Evolutionary conservation across 2,329 filamentous ascomycete genomes (phyloP).

Genomic region (Hypoxylon sp.): DNA sequence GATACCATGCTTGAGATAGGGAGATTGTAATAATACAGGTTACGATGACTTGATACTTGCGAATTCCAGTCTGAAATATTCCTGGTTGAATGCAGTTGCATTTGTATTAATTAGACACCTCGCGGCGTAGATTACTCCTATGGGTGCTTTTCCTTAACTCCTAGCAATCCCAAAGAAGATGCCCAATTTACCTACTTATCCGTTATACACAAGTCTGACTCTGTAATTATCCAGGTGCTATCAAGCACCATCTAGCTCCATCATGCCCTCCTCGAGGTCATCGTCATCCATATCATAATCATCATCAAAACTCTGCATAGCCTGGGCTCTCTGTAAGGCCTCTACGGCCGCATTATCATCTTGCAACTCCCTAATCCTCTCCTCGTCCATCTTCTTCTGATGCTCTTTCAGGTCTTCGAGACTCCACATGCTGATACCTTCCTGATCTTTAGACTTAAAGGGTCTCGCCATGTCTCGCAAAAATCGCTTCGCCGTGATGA

Average conservation of each 20-base stretch:
- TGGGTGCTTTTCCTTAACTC: constrained; percentile 2
- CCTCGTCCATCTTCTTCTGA: constrained; percentile 80
- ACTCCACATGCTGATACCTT: constrained; percentile 95
- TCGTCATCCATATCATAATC: constrained; percentile 68
- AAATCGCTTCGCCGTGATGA: constrained; percentile 90
- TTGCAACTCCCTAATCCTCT: constrained; percentile 75
- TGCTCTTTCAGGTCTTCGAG: constrained; percentile 82
- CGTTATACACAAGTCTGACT: constrained; percentile 3
- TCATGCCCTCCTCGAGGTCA: constrained; percentile 68
- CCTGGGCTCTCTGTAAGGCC: constrained; percentile 50
- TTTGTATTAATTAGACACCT: constrained; percentile 18
- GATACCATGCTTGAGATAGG: constrained; percentile 3
- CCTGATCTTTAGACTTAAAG: constrained; percentile 85
- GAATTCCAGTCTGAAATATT: no score
- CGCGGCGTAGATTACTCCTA: neutral
- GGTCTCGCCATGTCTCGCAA: constrained; percentile 92
- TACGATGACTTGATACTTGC: constrained; percentile 3
- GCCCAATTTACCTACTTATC: neutral
- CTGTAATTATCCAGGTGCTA: neutral
- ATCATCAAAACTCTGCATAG: constrained; percentile 52
- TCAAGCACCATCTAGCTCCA: constrained; percentile 59
- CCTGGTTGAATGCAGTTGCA: neutral
- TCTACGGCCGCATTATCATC: constrained; percentile 58
- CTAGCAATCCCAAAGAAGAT: neutral
- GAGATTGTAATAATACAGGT: constrained; percentile 29